Evolutionary conservation across 2,329 filamentous ascomycete species (phyloP).

Genomic region (Alternaria brassicae): DNA sequence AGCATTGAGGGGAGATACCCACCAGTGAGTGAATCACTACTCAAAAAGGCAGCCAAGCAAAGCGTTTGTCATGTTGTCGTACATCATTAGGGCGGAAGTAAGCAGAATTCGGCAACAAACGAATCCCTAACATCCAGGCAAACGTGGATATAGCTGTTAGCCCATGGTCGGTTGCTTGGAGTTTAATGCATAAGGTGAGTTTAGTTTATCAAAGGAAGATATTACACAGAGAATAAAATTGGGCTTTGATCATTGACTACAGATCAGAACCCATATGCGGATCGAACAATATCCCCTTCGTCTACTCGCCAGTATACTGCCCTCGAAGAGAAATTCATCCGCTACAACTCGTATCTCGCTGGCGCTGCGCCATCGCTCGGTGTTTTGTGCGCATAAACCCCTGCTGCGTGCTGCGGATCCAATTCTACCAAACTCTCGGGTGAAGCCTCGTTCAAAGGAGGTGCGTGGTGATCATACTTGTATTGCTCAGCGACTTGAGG

Average conservation of each 20-base stretch:
- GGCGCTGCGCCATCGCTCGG: not conserved
- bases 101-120: not conserved
- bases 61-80: not conserved
- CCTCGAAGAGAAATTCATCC: not conserved
- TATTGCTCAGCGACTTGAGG: not conserved
- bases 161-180: not conserved
- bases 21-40: not conserved
- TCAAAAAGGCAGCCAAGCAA: not conserved
- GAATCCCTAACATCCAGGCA: not conserved
- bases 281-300: not conserved
- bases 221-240: too few species aligned
- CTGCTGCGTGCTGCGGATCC: not conserved
- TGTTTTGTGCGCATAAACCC: not conserved
- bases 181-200: not conserved
- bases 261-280: too few species aligned
- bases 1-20: not conserved
- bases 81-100: not conserved
- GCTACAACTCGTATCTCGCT: not conserved
- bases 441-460: not conserved
- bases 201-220: not conserved
- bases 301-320: fast-evolving
- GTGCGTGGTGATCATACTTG: not conserved
- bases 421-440: not conserved
- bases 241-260: not conserved
- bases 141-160: not conserved